phyloP scores from a whole-genome alignment of 140 eudicot species.

The Senecio squalidus region DNA sequence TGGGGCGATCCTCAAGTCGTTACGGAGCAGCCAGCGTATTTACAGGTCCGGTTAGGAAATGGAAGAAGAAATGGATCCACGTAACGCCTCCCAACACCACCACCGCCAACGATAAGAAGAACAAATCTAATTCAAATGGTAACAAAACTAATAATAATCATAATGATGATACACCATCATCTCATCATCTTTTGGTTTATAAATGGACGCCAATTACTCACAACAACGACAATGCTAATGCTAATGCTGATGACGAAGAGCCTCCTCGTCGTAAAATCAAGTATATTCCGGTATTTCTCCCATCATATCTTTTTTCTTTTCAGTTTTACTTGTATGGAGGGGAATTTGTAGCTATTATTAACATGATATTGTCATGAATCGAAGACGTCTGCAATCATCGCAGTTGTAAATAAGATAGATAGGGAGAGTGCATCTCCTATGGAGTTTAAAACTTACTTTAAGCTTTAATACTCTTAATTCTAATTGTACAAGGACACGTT shows the following conservation, averaged over 20 bases:
- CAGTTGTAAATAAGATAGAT: too few relatives aligned
- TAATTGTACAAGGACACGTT: too few relatives aligned
- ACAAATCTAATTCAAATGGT: neutral
- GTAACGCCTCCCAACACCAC: slow-evolving; percentile 18
- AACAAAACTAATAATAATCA: neutral
- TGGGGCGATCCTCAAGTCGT: slow-evolving; percentile 75
- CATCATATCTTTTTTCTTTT: neutral
- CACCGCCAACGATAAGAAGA: neutral
- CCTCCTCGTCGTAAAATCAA: slow-evolving; percentile 12
- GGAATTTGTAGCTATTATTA: too few relatives aligned
- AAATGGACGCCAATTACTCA: slow-evolving; percentile 3
- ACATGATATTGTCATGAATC: too few relatives aligned
- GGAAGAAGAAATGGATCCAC: slow-evolving; percentile 87
- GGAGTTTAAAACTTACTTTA: too few relatives aligned
- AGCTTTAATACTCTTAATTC: too few relatives aligned
- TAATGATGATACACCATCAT: too few relatives aligned
- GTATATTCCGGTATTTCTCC: neutral
- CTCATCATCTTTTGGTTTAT: slow-evolving; percentile 7
- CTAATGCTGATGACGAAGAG: slow-evolving; percentile 6
- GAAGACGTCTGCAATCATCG: too few relatives aligned
- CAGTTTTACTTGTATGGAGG: neutral
- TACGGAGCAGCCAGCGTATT: slow-evolving; percentile 77
- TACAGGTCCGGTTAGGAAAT: slow-evolving; percentile 83
- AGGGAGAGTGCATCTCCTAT: too few relatives aligned
- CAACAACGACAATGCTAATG: neutral